Evolutionary conservation across 2,329 filamentous ascomycete species (phyloP).

Genomic region (Paraphaeosphaeria sporulosa): DNA sequence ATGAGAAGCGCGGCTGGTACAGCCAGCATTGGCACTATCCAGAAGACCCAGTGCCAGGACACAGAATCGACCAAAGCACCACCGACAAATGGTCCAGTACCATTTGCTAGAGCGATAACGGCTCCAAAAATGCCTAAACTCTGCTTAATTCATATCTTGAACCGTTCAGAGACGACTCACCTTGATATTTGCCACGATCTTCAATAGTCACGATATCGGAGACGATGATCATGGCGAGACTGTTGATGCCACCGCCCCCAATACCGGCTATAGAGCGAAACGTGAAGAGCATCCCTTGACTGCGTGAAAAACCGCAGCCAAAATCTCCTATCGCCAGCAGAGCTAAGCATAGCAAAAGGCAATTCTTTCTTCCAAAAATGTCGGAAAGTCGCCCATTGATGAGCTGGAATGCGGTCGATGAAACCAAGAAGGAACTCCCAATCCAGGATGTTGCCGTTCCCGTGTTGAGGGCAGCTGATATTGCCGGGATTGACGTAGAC

Average conservation of each 20-base stretch:
- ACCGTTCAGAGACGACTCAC: constrained; percentile 13
- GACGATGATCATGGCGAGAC: constrained; percentile 43
- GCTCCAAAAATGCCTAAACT: constrained; percentile 29
- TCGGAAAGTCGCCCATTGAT: constrained; percentile 69
- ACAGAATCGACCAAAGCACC: constrained; percentile 76
- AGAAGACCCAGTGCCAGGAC: constrained; percentile 76
- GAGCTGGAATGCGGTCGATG: constrained; percentile 61
- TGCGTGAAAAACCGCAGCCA: constrained; percentile 37
- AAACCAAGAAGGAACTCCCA: constrained; percentile 25
- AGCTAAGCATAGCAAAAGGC: constrained; percentile 19
- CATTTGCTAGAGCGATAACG: constrained; percentile 26
- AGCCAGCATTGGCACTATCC: constrained; percentile 72
- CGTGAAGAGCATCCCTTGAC: constrained; percentile 36
- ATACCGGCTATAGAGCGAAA: constrained; percentile 59
- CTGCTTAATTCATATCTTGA: background rate
- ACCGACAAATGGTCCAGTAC: constrained; percentile 68
- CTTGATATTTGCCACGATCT: constrained; percentile 43
- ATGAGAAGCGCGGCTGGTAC: constrained; percentile 64
- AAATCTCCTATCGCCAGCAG: constrained; percentile 43
- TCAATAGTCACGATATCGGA: constrained; percentile 41
- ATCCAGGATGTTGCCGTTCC: constrained; percentile 25
- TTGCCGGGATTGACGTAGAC: constrained; percentile 21
- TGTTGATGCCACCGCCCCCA: constrained; percentile 67
- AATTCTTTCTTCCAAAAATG: constrained; percentile 66
- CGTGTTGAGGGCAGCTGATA: constrained; percentile 21